Evolutionary conservation across 805 yeast genomes (phyloP).

Genomic region (Hanseniaspora meyeri): DNA sequence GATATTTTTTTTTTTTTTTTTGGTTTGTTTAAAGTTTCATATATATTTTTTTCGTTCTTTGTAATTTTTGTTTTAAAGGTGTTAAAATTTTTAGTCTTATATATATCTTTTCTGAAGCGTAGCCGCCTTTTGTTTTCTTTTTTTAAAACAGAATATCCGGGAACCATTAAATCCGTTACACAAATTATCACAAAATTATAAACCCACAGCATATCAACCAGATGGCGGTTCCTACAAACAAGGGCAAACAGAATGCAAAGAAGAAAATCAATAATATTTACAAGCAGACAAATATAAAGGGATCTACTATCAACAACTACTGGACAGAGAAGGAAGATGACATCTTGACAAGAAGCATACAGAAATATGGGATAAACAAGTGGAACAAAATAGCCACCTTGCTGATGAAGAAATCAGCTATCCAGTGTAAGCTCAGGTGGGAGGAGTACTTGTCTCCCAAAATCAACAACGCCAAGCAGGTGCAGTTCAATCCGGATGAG

Average conservation of each 20-base stretch:
- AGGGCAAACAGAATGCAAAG: neutral
- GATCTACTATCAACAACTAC: conserved; percentile 45
- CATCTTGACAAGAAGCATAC: conserved; percentile 76
- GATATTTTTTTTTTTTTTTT: neutral
- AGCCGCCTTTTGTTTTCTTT: too few species aligned
- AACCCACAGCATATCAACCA: neutral
- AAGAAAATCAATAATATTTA: conserved; percentile 2
- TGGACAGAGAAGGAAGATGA: conserved; percentile 85
- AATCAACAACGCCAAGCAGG: conserved; percentile 48
- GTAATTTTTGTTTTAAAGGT: neutral
- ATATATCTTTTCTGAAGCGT: too few species aligned
- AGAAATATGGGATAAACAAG: conserved; percentile 86
- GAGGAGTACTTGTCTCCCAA: conserved; percentile 57
- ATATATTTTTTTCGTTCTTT: too few species aligned
- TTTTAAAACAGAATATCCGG: too few species aligned
- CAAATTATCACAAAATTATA: too few species aligned
- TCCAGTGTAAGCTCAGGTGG: conserved; percentile 91
- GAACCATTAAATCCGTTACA: neutral
- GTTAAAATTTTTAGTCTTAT: neutral
- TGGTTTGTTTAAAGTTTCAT: too few species aligned
- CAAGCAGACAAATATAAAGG: conserved; percentile 26
- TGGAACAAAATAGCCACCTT: conserved; percentile 90
- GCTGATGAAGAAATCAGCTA: conserved; percentile 72
- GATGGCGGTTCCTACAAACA: neutral
- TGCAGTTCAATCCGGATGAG: conserved; percentile 30